A percentile compares a stretch with the other conserved stretches of the same genome.
phyloP scores from a whole-genome alignment of 176 grass and related monocot species.

The Phyllostachys edulis region DNA sequence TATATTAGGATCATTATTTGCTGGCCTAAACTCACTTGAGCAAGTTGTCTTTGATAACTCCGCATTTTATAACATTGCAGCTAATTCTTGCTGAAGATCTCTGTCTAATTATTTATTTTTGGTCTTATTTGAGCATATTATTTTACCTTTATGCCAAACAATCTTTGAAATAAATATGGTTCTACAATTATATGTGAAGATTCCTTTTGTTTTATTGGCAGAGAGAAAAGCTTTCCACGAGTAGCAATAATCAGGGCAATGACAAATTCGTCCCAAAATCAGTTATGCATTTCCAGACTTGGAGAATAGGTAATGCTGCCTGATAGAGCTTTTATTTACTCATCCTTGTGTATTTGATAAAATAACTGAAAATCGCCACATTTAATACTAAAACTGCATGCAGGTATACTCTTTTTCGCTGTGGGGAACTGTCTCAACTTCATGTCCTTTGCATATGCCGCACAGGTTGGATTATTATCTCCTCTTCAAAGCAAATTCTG shows the following conservation, averaged over 20 bases:
- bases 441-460: conserved; percentile 93
- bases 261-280: conserved; percentile 69
- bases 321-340: not conserved
- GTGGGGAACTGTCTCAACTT: conserved; percentile 97
- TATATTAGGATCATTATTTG: conserved; percentile 2
- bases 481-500: conserved; percentile 8
- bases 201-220: conserved; percentile 36
- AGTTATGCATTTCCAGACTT: conserved; percentile 93
- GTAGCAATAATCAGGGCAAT: conserved; percentile 62
- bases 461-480: conserved; percentile 65
- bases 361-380: conserved; percentile 16
- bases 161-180: conserved; percentile 3
- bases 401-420: conserved; percentile 93
- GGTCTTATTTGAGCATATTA: conserved; percentile 6
- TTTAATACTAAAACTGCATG: conserved; percentile 45
- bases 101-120: not conserved
- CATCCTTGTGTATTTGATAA: not conserved
- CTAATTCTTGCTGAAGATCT: conserved; percentile 2
- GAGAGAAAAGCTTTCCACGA: conserved; percentile 76
- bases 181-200: conserved; percentile 5
- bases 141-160: not conserved
- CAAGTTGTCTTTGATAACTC: conserved; percentile 16
- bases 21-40: not conserved
- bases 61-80: conserved; percentile 14
- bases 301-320: conserved; percentile 78